Conservation (phyloP, 2,329 filamentous ascomycete genomes). For the Aspergillus aculeatus region DNA sequence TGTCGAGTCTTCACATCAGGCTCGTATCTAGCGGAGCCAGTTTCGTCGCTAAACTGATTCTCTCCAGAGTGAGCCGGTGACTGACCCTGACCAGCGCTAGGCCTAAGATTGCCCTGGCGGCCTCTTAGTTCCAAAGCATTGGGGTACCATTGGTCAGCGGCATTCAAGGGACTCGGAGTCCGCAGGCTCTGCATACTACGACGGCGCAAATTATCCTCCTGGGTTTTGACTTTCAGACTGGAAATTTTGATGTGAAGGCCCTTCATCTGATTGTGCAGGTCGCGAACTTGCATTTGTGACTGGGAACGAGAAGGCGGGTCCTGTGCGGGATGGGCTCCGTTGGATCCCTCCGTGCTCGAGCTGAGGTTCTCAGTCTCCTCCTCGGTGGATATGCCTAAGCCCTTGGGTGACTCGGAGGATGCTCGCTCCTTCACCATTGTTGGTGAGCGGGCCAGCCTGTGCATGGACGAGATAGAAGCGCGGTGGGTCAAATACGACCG, state of each 20-base stretch:
- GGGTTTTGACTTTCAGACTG: slow-evolving; percentile 71
- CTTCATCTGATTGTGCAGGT: slow-evolving; percentile 79
- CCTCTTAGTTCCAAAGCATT: slow-evolving; percentile 40
- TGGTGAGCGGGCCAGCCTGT: slow-evolving; percentile 16
- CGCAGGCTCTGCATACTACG: slow-evolving; percentile 73
- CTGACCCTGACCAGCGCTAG: slow-evolving; percentile 36
- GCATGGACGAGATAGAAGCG: slow-evolving; percentile 42
- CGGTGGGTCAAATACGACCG: slow-evolving; percentile 35
- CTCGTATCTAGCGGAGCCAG: slow-evolving; percentile 18
- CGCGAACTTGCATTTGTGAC: slow-evolving; percentile 71
- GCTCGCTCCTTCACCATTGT: slow-evolving; percentile 17
- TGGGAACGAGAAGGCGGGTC: slow-evolving; percentile 61
- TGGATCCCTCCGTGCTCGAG: slow-evolving; percentile 33
- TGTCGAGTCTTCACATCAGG: slow-evolving; percentile 5
- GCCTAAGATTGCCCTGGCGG: slow-evolving; percentile 35
- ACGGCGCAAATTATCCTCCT: slow-evolving; percentile 74
- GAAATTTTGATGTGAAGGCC: slow-evolving; percentile 84
- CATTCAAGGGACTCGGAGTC: slow-evolving; percentile 75
- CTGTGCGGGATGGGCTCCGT: slow-evolving; percentile 36
- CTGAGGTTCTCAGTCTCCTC: slow-evolving; percentile 26
- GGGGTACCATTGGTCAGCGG: slow-evolving; percentile 61
- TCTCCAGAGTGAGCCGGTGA: slow-evolving; percentile 29
- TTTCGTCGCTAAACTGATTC: slow-evolving; percentile 19
- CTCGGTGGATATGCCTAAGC: slow-evolving; percentile 29
- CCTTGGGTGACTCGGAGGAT: slow-evolving; percentile 24